Percentiles rank a stretch among this genome's conserved stretches.
These are phyloP conservation scores for Populus davidiana DNA, from an alignment of 345 rosid species.

Conservation along the genomic window DNA sequence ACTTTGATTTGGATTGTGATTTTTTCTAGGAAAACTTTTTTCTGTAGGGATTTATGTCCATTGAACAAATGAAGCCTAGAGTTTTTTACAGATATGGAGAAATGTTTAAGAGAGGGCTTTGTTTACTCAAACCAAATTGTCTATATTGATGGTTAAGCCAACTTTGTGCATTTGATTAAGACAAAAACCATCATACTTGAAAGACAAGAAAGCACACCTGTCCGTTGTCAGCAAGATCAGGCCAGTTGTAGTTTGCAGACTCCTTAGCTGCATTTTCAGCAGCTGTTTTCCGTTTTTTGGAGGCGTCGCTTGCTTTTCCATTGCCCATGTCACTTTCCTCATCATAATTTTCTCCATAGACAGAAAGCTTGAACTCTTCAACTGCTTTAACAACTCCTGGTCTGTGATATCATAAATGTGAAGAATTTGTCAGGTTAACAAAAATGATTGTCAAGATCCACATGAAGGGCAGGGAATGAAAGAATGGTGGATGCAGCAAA, in stretches of 20 bases:
- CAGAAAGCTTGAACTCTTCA: conserved; percentile 70
- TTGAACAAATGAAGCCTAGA: too few species aligned
- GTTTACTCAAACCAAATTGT: too few species aligned
- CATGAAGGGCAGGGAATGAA: not conserved
- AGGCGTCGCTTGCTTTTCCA: conserved; percentile 44
- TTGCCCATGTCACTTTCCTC: conserved; percentile 46
- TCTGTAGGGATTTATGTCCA: too few species aligned
- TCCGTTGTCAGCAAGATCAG: conserved; percentile 71
- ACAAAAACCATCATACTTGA: too few species aligned
- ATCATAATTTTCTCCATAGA: conserved; percentile 64
- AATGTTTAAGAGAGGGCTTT: too few species aligned
- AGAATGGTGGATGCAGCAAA: not conserved
- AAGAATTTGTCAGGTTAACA: not conserved
- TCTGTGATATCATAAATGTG: conserved; percentile 33
- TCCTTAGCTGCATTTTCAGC: conserved; percentile 45
- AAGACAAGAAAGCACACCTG: conserved; percentile 41
- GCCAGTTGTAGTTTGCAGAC: conserved; percentile 57
- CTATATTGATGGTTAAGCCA: too few species aligned
- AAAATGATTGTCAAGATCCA: not conserved
- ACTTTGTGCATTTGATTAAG: too few species aligned
- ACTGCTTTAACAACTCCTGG: conserved; percentile 58
- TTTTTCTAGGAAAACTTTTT: too few species aligned
- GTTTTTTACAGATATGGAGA: too few species aligned
- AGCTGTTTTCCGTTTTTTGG: conserved; percentile 65
- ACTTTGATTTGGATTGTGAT: too few species aligned